Evolutionary conservation across 495 filamentous ascomycete species (phyloP).

Genomic region (Penicillium ochrochloron): DNA sequence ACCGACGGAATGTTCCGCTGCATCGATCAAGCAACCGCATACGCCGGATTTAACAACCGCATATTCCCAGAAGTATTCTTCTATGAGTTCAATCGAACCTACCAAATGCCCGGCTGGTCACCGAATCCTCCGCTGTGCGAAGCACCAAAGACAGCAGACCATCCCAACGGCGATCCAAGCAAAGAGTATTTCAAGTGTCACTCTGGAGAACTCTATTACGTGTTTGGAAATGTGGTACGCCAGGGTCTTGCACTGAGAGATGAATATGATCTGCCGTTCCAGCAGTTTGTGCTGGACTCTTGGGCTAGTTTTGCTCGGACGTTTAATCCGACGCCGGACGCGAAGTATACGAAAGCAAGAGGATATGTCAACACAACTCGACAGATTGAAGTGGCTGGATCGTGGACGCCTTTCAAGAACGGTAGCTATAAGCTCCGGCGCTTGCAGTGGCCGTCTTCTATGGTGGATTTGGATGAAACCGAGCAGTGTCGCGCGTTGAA

Average conservation of each 20-base stretch:
- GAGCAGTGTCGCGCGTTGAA: slow-evolving; percentile 24
- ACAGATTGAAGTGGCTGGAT: slow-evolving; percentile 19
- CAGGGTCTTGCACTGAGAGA: slow-evolving; percentile 28
- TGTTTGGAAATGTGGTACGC: slow-evolving; percentile 29
- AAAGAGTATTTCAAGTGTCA: slow-evolving; percentile 38
- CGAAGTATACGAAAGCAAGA: slow-evolving; percentile 23
- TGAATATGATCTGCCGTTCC: slow-evolving; percentile 31
- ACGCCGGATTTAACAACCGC: slow-evolving; percentile 21
- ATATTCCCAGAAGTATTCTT: slow-evolving; percentile 33
- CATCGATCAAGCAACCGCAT: slow-evolving; percentile 34
- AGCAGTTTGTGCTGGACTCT: slow-evolving; percentile 34
- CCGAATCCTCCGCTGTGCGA: slow-evolving; percentile 33
- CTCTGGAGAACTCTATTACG: slow-evolving; percentile 34
- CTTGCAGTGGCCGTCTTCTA: slow-evolving; percentile 27
- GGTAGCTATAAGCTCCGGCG: slow-evolving; percentile 15
- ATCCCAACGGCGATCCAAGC: slow-evolving; percentile 30
- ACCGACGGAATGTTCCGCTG: slow-evolving; percentile 38
- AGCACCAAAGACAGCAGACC: slow-evolving; percentile 26
- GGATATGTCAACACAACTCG: slow-evolving; percentile 27
- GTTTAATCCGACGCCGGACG: slow-evolving; percentile 25
- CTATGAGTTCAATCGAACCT: slow-evolving; percentile 38
- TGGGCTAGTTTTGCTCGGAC: slow-evolving; percentile 33
- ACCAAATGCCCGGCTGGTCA: slow-evolving; percentile 32
- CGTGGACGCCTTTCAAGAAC: slow-evolving; percentile 19
- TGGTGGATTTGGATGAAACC: slow-evolving; percentile 22